phyloP scores from a whole-genome alignment of 2,329 filamentous ascomycete genomes.

The Microcyclospora pomicola region DNA sequence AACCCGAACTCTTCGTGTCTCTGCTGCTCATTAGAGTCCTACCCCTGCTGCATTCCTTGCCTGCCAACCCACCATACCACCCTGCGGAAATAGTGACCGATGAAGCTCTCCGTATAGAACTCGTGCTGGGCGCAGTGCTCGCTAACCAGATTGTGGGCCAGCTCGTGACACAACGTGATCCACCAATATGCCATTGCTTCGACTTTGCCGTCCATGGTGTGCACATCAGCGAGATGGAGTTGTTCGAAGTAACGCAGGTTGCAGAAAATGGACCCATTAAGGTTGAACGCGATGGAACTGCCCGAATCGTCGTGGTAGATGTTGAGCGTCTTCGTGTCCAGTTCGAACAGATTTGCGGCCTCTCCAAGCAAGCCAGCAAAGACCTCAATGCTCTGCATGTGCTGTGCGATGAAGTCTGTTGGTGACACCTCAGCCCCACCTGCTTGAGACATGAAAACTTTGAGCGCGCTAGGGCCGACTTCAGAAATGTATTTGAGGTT shows the following conservation, averaged over 20 bases:
- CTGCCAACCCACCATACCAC: constrained; percentile 37
- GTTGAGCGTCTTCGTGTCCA: constrained; percentile 57
- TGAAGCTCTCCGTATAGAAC: constrained; percentile 73
- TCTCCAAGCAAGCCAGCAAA: constrained; percentile 60
- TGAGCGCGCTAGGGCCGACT: constrained; percentile 51
- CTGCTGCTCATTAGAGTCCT: no score
- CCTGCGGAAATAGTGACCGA: constrained; percentile 61
- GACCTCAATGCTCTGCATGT: constrained; percentile 48
- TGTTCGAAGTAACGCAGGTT: constrained; percentile 80
- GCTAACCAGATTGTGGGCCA: constrained; percentile 81
- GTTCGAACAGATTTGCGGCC: constrained; percentile 56
- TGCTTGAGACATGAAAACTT: constrained; percentile 54
- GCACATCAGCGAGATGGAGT: constrained; percentile 47
- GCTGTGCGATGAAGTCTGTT: constrained; percentile 42
- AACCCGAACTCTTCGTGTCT: no score
- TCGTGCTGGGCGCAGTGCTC: constrained; percentile 68
- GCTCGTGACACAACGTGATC: constrained; percentile 87
- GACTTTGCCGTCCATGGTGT: constrained; percentile 36
- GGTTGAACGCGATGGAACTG: constrained; percentile 85
- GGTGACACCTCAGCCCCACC: constrained; percentile 14
- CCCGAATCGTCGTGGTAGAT: constrained; percentile 75
- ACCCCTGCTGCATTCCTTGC: neutral
- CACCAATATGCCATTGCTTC: constrained; percentile 81
- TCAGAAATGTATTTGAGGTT: constrained; percentile 60
- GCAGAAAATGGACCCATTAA: constrained; percentile 76